These are phyloP conservation scores for Mycena metata DNA, from an alignment of 768 basidiomycete species.

Conservation along the genomic window DNA sequence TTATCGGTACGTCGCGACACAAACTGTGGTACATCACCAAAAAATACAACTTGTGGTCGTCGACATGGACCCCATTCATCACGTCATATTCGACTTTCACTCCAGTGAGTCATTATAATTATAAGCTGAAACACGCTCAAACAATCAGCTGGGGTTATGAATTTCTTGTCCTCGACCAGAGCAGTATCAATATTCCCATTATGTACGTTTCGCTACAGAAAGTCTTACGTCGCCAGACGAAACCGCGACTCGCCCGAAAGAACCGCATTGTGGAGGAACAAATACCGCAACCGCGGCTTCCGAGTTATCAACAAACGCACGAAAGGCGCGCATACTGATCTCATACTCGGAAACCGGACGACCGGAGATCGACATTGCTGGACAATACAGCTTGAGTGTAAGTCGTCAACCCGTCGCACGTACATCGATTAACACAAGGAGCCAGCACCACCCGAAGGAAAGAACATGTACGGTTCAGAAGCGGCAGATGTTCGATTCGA, in stretches of 20 bases:
- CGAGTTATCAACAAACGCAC: not conserved
- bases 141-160: not conserved
- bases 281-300: not conserved
- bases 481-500: no score
- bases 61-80: not conserved
- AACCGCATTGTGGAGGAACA: not conserved
- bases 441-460: not conserved
- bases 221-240: not conserved
- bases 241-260: not conserved
- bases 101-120: slow-evolving; percentile 2
- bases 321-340: not conserved
- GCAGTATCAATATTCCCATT: not conserved
- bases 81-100: slow-evolving; percentile 1
- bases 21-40: not conserved
- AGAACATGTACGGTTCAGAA: not conserved
- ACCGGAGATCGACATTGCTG: not conserved
- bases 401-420: not conserved
- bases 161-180: not conserved
- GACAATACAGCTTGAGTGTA: not conserved
- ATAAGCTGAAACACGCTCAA: no score
- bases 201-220: not conserved
- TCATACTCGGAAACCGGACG: not conserved
- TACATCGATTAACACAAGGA: not conserved
- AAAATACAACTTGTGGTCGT: not conserved
- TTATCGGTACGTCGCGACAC: not conserved